Evolutionary conservation across 73 alveolate genomes (phyloP).

Genomic region (Symbiodinium natans): DNA sequence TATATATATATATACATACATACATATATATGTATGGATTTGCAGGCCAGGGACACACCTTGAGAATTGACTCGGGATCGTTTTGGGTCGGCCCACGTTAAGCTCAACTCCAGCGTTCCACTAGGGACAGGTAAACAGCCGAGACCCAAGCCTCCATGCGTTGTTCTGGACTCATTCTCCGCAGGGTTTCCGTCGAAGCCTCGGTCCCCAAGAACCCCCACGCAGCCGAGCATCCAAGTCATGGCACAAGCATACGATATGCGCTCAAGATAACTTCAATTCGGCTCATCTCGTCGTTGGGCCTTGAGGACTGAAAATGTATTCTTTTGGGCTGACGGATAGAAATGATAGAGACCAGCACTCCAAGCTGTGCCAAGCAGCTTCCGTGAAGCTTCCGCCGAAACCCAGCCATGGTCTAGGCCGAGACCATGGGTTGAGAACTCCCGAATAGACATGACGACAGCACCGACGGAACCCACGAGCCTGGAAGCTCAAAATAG

Average conservation of each 20-base stretch:
- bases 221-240: neutral
- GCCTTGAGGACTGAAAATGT: neutral
- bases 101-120: too few relatives aligned
- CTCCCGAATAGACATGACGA: neutral
- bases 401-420: conserved; percentile 84
- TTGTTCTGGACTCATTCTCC: conserved; percentile 18
- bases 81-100: too few relatives aligned
- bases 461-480: neutral
- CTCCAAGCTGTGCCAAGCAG: neutral
- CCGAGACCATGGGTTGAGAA: neutral
- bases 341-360: neutral
- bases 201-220: neutral
- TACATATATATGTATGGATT: too few relatives aligned
- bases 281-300: neutral
- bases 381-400: conserved; percentile 91
- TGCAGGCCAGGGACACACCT: too few relatives aligned
- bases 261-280: neutral
- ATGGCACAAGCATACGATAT: neutral
- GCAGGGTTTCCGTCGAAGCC: conserved; percentile 70
- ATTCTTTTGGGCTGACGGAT: neutral
- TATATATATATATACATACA: too few relatives aligned
- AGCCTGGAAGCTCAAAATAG: neutral
- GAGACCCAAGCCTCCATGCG: conserved; percentile 14
- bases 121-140: too few relatives aligned
- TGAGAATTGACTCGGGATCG: too few relatives aligned